Base-by-base conservation (phyloP, 192 early-diverging fungal genomes). In the Entrophospora sp. region DNA sequence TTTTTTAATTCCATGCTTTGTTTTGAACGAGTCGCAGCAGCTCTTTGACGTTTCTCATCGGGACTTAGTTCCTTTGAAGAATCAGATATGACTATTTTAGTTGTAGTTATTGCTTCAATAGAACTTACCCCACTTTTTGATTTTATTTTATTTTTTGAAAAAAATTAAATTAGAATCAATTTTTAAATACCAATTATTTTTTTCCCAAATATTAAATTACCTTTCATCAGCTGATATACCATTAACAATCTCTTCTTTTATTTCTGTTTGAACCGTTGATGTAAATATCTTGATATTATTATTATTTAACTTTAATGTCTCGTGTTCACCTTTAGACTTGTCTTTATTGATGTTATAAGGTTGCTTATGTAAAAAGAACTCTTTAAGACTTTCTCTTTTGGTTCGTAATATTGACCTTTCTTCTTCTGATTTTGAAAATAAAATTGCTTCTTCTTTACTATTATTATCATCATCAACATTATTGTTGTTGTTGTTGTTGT, bases 21-120 rank as follows among this genome's bases (percentile, higher is more conserved):
- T 22, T 8, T 28, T 2, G 0, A 6, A 20, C 49, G 46, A 53
- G 27, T 31, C 6, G 36, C 49, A 38, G 37, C 49, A 14, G 49
- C 46, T 31, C 30, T 51, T 55, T 66, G 64, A 35, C 64, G 28
- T 53, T 53, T 66, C 40, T 66, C 64, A 16, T 66, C 64, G 5
- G 64, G 48, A 42, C 25, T 53, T 53, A 51, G 24, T 16, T 64
- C 34, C n/a, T n/a, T n/a, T n/a, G n/a, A n/a, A n/a, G n/a, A n/a
- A n/a, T n/a, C n/a, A n/a, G n/a, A n/a, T n/a, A 31, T 36, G 5
- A 24, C 14, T 2, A 2, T 8, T 49, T 18, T n/a, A 36, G 28
- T 10, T 13, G 43, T 34, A 3, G 37, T 35, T 8, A 22, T 14
- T 16, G 0, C 31, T 22, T 35, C 20, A 27, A 20, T 32, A 46